These are phyloP conservation scores for Sonneratia caseolaris DNA, from an alignment of 345 rosid species.

Conservation along the genomic window DNA sequence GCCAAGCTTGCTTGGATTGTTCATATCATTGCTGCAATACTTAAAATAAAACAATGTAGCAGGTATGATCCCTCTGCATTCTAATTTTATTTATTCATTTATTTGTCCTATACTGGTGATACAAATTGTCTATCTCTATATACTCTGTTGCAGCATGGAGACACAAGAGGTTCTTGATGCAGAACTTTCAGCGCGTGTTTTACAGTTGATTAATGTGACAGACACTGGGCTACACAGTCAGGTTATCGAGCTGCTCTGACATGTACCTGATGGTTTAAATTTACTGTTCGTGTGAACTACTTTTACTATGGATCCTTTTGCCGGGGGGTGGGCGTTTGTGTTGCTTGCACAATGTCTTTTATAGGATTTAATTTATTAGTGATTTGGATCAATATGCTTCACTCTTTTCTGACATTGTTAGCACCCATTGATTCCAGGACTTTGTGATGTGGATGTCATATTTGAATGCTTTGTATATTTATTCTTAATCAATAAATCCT, in stretches of 20 bases:
- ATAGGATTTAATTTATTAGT: not conserved
- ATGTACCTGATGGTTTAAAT: not conserved
- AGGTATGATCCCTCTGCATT: constrained; percentile 38
- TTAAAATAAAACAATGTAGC: constrained; percentile 77
- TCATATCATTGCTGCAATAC: constrained; percentile 88
- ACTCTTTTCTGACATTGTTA: not conserved
- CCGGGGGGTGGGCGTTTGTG: not conserved
- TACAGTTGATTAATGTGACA: constrained; percentile 78
- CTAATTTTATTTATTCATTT: not conserved
- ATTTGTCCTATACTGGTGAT: not conserved
- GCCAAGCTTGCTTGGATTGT: constrained; percentile 97
- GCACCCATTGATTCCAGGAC: not conserved
- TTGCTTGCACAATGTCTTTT: not conserved
- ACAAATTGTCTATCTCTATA: not conserved
- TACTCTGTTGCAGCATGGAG: constrained; percentile 57
- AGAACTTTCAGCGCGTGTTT: constrained; percentile 96
- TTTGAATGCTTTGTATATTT: not conserved
- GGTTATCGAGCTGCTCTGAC: constrained; percentile 10
- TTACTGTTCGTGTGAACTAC: not conserved
- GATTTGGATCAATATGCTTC: not conserved
- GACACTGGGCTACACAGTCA: constrained; percentile 89
- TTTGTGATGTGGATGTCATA: not conserved
- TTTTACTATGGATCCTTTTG: not conserved
- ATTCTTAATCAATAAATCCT: not conserved
- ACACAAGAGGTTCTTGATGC: constrained; percentile 97